Evolutionary conservation across 805 yeast genomes (phyloP).

Genomic region (Candida suzukii): DNA sequence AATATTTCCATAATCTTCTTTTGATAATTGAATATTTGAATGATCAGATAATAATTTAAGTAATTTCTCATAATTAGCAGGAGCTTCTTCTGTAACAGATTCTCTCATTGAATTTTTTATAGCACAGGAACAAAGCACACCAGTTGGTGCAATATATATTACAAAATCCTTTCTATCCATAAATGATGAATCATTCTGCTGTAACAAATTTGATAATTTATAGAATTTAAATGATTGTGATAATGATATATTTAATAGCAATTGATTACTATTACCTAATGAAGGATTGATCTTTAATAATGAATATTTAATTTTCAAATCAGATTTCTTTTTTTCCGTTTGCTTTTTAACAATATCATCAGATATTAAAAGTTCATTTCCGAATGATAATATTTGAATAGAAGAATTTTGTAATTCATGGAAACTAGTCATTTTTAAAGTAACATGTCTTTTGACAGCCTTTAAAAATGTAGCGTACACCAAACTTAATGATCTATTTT

Average conservation of each 20-base stretch:
- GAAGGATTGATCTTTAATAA: constrained; percentile 41
- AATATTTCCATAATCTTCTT: constrained; percentile 15
- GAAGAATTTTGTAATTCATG: constrained; percentile 18
- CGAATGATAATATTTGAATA: constrained; percentile 39
- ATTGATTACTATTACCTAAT: constrained; percentile 36
- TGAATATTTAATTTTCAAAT: constrained; percentile 16
- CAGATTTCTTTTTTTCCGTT: not conserved
- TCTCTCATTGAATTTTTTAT: constrained; percentile 24
- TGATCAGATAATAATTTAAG: constrained; percentile 31
- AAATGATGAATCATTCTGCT: constrained; percentile 8
- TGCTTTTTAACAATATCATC: constrained; percentile 15
- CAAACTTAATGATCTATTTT: constrained; percentile 21
- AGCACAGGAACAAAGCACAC: constrained; percentile 40
- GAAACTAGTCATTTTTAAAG: constrained; percentile 16
- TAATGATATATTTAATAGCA: constrained; percentile 29
- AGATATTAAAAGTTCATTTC: constrained; percentile 33
- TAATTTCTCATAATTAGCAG: constrained; percentile 32
- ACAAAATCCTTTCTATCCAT: constrained; percentile 27
- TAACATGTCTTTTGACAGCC: constrained; percentile 38
- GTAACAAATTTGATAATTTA: constrained; percentile 11
- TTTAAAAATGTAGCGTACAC: constrained; percentile 40
- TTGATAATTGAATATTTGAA: constrained; percentile 16
- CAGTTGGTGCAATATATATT: constrained; percentile 48
- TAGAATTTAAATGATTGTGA: constrained; percentile 11
- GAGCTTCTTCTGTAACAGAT: constrained; percentile 31